These are phyloP conservation scores for Phytophthora fragariaefolia DNA, from an alignment of 352 stramenopile species.

Conservation along the genomic window DNA sequence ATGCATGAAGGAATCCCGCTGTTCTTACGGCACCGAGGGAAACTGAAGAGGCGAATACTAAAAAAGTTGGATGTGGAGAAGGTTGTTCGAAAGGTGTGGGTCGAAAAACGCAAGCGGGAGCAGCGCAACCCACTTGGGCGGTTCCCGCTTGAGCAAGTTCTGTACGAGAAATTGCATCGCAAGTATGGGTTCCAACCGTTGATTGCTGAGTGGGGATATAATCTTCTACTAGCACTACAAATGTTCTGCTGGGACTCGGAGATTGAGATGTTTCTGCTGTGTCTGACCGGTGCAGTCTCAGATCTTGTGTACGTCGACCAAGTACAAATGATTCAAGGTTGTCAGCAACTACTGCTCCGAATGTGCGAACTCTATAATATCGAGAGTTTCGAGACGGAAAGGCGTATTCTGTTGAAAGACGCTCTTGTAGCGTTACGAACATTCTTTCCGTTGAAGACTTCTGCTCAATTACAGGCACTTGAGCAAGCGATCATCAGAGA, in stretches of 20 bases:
- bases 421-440: slow-evolving; percentile 73
- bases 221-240: slow-evolving; percentile 75
- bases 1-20: slow-evolving; percentile 63
- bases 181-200: slow-evolving; percentile 85
- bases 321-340: slow-evolving; percentile 68
- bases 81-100: slow-evolving; percentile 75
- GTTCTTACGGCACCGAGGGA: slow-evolving; percentile 81
- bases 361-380: slow-evolving; percentile 61
- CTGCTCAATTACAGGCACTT: slow-evolving; percentile 71
- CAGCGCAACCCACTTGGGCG: slow-evolving; percentile 52
- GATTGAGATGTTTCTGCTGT: slow-evolving; percentile 81
- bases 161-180: slow-evolving; percentile 81
- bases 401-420: slow-evolving; percentile 73
- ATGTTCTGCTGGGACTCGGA: slow-evolving; percentile 78
- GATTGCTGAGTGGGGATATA: slow-evolving; percentile 89
- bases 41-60: slow-evolving; percentile 61
- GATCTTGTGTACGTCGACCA: slow-evolving; percentile 79
- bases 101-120: slow-evolving; percentile 76
- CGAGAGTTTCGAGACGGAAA: slow-evolving; percentile 62
- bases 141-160: slow-evolving; percentile 62
- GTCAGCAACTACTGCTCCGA: slow-evolving; percentile 50
- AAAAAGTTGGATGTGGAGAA: slow-evolving; percentile 78
- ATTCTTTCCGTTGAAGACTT: slow-evolving; percentile 83
- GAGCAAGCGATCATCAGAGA: slow-evolving; percentile 81
- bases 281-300: slow-evolving; percentile 68